phyloP scores from a whole-genome alignment of 345 rosid species.

The Excoecaria cochinchinensis region DNA sequence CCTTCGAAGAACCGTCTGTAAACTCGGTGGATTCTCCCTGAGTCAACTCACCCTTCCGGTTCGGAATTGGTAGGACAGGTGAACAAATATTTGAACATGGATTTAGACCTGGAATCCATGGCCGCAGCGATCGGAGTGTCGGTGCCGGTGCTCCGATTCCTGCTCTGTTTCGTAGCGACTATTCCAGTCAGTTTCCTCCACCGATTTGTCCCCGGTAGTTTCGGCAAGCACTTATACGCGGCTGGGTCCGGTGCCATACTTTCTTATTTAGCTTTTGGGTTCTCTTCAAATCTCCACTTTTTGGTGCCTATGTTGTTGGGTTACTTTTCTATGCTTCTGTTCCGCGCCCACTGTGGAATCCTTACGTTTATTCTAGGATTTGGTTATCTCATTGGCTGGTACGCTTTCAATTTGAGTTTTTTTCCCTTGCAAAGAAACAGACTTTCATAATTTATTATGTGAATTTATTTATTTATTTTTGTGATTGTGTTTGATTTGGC shows the following conservation, averaged over 20 bases:
- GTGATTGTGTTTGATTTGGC: background rate
- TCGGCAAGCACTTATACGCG: constrained; percentile 64
- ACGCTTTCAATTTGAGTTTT: background rate
- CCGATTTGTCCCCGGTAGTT: constrained; percentile 62
- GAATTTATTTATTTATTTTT: background rate
- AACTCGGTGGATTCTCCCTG: too few relatives aligned
- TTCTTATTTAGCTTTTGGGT: constrained; percentile 79
- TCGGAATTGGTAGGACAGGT: background rate
- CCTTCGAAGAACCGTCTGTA: too few relatives aligned
- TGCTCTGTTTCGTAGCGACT: constrained; percentile 81
- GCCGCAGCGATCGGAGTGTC: constrained; percentile 81
- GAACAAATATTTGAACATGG: constrained; percentile 6
- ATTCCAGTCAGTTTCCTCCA: constrained; percentile 68
- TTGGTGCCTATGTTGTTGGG: constrained; percentile 78
- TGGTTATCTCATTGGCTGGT: constrained; percentile 95
- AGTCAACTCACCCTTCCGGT: too few relatives aligned
- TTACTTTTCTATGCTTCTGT: constrained; percentile 70
- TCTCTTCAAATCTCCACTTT: constrained; percentile 88
- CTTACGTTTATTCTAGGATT: constrained; percentile 70
- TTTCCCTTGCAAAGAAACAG: background rate
- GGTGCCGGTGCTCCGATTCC: constrained; percentile 79
- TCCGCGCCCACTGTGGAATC: constrained; percentile 64
- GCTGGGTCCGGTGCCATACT: constrained; percentile 64
- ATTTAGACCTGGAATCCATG: constrained; percentile 45
- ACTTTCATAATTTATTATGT: too few relatives aligned